Evolutionary conservation across 1,139 yeast species (phyloP).

Genomic region (Lizanozyma gosingica): DNA sequence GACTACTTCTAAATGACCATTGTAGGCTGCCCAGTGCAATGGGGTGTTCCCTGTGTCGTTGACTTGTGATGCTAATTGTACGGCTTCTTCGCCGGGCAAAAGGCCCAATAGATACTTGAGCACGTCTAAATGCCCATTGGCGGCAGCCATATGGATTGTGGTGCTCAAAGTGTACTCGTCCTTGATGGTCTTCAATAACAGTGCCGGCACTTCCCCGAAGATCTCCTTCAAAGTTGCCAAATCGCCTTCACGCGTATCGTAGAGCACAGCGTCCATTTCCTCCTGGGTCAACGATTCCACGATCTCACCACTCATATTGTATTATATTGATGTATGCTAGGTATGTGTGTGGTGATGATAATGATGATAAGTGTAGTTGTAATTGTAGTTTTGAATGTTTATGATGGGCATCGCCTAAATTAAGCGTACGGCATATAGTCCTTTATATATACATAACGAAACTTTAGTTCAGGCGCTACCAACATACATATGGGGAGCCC

Average conservation of each 20-base stretch:
- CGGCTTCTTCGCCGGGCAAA: constrained; percentile 29
- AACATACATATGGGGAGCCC: too few species aligned
- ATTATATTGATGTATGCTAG: too few species aligned
- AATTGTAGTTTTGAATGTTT: too few species aligned
- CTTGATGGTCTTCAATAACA: constrained; percentile 39
- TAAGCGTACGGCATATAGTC: too few species aligned
- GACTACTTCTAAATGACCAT: constrained; percentile 73
- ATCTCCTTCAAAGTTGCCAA: constrained; percentile 61
- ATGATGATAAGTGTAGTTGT: too few species aligned
- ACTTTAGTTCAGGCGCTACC: too few species aligned
- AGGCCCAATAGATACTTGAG: constrained; percentile 51
- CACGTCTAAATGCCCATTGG: constrained; percentile 79
- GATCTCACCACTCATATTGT: neutral
- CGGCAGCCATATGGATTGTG: constrained; percentile 90
- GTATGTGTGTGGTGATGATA: neutral
- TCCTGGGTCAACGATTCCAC: constrained; percentile 42
- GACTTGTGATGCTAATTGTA: constrained; percentile 39
- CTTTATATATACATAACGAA: too few species aligned
- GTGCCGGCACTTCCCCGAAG: constrained; percentile 53
- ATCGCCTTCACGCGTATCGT: constrained; percentile 85
- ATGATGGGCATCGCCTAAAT: too few species aligned
- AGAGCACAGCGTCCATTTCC: constrained; percentile 72
- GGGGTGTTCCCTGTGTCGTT: constrained; percentile 90
- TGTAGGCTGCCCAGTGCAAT: constrained; percentile 90
- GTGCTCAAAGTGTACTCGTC: constrained; percentile 64